Base-by-base conservation (phyloP, 352 stramenopile species). In the Poterioochromonas sp. region DNA sequence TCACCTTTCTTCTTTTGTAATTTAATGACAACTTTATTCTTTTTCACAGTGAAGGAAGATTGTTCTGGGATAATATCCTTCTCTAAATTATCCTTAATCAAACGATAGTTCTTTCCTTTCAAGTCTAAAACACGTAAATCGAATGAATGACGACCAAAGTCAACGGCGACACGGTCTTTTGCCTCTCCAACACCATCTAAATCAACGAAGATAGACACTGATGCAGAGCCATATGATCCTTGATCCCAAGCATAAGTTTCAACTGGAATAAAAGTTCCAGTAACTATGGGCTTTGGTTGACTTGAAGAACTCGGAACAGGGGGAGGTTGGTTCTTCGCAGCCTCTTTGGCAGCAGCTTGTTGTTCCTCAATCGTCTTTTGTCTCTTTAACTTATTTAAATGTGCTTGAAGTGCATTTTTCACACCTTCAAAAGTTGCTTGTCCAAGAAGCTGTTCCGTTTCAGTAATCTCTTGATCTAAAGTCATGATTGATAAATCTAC, bases 51-150 rank as follows among this genome's bases (percentile, higher is more conserved):
- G 47, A 81, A 51, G 53, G 81, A 91, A 41, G 78, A 88, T 70
- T 90, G 84, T 0, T 83, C 81, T 0, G 83, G 79, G 32, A 89
- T 83, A 82, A 93, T 92, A 39, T 92, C 87, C 43, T 93, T 86
- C 79, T 90, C 87, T 1, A 93, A 82, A 80, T 88, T 89, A 76
- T 92, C 85, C 69, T 91, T 89, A 5, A 90, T 43, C 12, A 92
- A 79, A 43, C 89, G 84, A 80, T 93, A 92, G 37, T 82, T 88
- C 73, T 89, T 89, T 3, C 86, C 84, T 11, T 76, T 76, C 12
- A 86, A 77, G n/a, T 76, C 82, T n/a, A 53, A 43, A 29, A 86
- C 80, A 63, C 78, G 87, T 5, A 91, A 78, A 80, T 91, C 87
- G 70, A 91, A 90, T 0, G 83, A 84, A 32, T 79, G 71, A 22